Evolutionary conservation across 2,329 filamentous ascomycete species (phyloP), one percentile per base, ranked within the genome.

Genomic region (Aspergillus sp.): DNA sequence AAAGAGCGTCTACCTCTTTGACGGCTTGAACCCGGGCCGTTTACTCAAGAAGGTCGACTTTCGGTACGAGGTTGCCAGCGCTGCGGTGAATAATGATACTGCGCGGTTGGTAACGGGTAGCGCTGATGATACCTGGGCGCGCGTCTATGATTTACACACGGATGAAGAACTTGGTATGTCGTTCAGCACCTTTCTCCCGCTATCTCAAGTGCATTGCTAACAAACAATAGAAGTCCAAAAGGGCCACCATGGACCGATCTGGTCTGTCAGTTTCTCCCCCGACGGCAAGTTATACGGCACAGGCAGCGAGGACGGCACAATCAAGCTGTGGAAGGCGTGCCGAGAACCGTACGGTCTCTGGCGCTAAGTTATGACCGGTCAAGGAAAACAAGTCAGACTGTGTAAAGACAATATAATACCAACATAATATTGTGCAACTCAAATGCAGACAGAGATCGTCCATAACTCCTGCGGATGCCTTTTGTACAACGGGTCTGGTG

Each of bases 281-380:
- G 95, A 99, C 72, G 93, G 93, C 51, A 97, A 96, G 75, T 82
- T 99, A 7, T 99, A 98, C 74, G 95, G 93, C 1, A 99, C 95
- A 1, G 95, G 92, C 31, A 97, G 93, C 53, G 95, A 99, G 75
- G 95, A 99, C 72, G 95, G 95, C 46, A 99, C 95, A 0, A 96
- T 99, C 77, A 99, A 99, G 80, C 83, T 99, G 68, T 90, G 88
- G 88, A 90, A 90, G 75, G 87, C 87, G 63, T 88, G 86, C 54
- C 81, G 81, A 50, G 86, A 87, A 49, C 82, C 85, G 2, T 90
- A 90, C 72, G 88, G 88, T 17, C 76, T 90, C 22, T 90, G 88
- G 88, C 82, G 84, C 69, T 89, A 48, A 66, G 30, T 25, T 3
- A 15, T 13, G 34, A 22, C 11, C 49, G 13, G 52, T 15, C 25